Base-by-base conservation (phyloP, 2,329 filamentous ascomycete species). In the Penicillium sclerotigenum region DNA sequence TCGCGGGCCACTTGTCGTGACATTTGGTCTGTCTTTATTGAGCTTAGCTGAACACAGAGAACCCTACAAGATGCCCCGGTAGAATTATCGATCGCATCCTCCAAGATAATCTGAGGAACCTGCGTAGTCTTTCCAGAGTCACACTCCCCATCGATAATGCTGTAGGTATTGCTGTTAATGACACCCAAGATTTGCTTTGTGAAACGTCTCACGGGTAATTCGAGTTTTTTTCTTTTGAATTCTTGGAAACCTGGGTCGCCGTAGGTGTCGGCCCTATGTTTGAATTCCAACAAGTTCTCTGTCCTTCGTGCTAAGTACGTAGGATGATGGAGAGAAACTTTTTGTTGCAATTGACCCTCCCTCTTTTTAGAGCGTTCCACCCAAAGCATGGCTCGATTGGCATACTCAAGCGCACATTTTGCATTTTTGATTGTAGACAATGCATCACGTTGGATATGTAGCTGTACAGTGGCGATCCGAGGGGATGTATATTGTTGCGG, bases 31-130 rank as follows among this genome's bases (percentile, higher is more conserved):
- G 79, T 78, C 24, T 78, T 79, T 42, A 81, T 81, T 76, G 11
- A 78, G 43, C 79, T 72, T 26, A 78, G 78, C 53, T 81, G 79
- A 5, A 80, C 79, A 59, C 79, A 81, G 8, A 82, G 72, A 50
- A 82, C 73, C 54, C 79, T 79, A 64, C 80, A 81, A 26, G 61
- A 51, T 5, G 70, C 72, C n/a, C 78, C 79, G 14, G 58, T 49
- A 1, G 72, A 73, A 5, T 60, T 56, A 7, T 66, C 59, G 42
- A 79, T 79, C 3, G 75, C 74, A 52, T 80, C 65, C n/a, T 82
- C 79, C 2, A 82, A 65, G 26, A 82, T 57, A n/a, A 82, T 79
- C 58, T 82, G 80, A n/a, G 80, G 79, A 9, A 82, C 72, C 64
- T 82, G 80, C 6, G 79, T 80, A 51, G 69, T 67, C 62, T 81